phyloP scores from a whole-genome alignment of 2,329 filamentous ascomycete species.

The Ascochyta viciae-villosae region DNA sequence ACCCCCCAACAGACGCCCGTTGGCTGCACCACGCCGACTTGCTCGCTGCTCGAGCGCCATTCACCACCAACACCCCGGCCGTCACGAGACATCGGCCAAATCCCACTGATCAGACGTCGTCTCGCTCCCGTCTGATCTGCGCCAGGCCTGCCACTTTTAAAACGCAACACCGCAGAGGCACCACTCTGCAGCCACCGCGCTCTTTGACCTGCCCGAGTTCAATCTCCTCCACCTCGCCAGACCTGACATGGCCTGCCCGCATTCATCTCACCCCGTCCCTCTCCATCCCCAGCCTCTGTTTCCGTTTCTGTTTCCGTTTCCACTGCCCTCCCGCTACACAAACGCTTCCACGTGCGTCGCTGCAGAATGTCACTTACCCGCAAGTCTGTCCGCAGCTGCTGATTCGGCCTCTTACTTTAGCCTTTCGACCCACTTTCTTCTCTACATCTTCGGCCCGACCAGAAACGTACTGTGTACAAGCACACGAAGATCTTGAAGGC shows the following conservation, averaged over 20 bases:
- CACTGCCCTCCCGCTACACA: background rate
- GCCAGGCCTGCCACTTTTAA: slow-evolving; percentile 18
- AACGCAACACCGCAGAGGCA: slow-evolving; percentile 8
- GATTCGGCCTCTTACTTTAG: slow-evolving; percentile 13
- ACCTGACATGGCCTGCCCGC: background rate
- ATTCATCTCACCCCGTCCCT: slow-evolving; percentile 2
- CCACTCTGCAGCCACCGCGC: slow-evolving; percentile 12
- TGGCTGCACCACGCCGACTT: slow-evolving; percentile 14
- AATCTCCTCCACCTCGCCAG: slow-evolving; percentile 14
- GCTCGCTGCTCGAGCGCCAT: slow-evolving; percentile 14
- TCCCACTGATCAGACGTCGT: slow-evolving; percentile 18
- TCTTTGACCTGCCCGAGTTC: background rate
- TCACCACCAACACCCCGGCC: slow-evolving; percentile 14
- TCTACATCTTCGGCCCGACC: slow-evolving; percentile 18
- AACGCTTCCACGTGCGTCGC: slow-evolving; percentile 13
- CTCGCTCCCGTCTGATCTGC: slow-evolving; percentile 23
- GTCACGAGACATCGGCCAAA: slow-evolving; percentile 22
- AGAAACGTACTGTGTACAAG: slow-evolving; percentile 7
- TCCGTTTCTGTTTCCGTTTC: background rate
- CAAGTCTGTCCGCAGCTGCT: slow-evolving; percentile 9
- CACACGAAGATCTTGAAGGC: slow-evolving; percentile 1
- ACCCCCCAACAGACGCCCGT: background rate
- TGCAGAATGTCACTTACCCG: slow-evolving; percentile 9
- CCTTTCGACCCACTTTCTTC: slow-evolving; percentile 12
- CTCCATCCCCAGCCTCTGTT: background rate